Percentiles rank a stretch among this genome's conserved stretches.
Evolutionary conservation across 208 protist species (phyloP).

Genomic region (Leishmania gerbilli): DNA sequence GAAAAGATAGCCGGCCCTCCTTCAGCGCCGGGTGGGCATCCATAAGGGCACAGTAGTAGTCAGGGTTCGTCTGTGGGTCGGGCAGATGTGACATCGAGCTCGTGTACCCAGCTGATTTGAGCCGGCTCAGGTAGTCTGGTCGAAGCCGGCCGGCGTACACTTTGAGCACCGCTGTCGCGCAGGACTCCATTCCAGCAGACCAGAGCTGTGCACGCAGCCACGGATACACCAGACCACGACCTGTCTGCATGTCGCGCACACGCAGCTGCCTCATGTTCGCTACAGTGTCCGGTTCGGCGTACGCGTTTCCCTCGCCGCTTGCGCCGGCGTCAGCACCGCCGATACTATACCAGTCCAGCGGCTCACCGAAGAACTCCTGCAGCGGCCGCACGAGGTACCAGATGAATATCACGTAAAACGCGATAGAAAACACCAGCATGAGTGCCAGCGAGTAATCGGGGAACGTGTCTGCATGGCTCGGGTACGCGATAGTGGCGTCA

Average conservation of each 20-base stretch:
- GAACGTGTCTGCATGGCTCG: constrained; percentile 52
- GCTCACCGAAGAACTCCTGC: constrained; percentile 30
- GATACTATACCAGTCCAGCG: constrained; percentile 26
- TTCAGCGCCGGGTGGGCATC: constrained; percentile 35
- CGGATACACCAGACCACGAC: constrained; percentile 39
- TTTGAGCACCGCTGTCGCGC: constrained; percentile 56
- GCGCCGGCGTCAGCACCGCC: neutral
- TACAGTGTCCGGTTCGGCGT: neutral
- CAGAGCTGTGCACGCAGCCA: constrained; percentile 68
- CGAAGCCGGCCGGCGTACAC: constrained; percentile 89
- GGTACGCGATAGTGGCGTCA: constrained; percentile 71
- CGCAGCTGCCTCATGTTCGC: constrained; percentile 17
- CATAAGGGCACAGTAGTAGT: constrained; percentile 68
- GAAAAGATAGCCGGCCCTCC: constrained; percentile 90
- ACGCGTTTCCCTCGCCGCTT: neutral
- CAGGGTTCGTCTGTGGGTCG: constrained; percentile 34
- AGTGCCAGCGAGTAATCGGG: constrained; percentile 58
- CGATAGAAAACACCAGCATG: constrained; percentile 35
- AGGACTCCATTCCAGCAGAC: constrained; percentile 38
- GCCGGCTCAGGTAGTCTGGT: constrained; percentile 85
- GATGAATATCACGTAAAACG: constrained; percentile 49
- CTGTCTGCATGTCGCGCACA: constrained; percentile 21
- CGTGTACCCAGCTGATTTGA: constrained; percentile 52
- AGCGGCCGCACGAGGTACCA: constrained; percentile 36
- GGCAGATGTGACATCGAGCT: constrained; percentile 16